phyloP scores from a whole-genome alignment of 1,284 basidiomycete genomes.

The Lentinus polychrous region DNA sequence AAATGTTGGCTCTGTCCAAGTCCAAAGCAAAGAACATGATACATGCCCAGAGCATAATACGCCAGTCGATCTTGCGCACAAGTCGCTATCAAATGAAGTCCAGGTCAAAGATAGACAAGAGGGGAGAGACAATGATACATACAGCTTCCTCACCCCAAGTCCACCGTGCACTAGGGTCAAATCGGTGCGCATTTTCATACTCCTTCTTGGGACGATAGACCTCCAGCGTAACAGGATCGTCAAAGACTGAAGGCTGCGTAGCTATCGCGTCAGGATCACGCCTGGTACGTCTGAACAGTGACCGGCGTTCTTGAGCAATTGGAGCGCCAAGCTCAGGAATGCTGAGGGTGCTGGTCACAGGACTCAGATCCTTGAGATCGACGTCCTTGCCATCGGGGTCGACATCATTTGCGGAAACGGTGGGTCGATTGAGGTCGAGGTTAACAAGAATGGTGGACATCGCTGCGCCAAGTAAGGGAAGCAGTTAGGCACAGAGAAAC shows the following conservation, averaged over 20 bases:
- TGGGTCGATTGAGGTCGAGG: not conserved
- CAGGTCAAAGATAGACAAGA: not conserved
- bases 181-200: constrained; percentile 61
- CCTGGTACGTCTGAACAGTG: constrained; percentile 21
- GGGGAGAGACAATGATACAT: constrained; percentile 11
- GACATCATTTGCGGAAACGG: not conserved
- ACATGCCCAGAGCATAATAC: constrained; percentile 59
- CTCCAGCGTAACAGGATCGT: constrained; percentile 43
- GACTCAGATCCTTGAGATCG: constrained; percentile 9
- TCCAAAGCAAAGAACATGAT: constrained; percentile 56
- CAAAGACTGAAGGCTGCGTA: constrained; percentile 31
- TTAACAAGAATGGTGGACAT: constrained; percentile 4
- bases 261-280: constrained; percentile 25
- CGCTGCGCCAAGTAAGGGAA: not conserved
- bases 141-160: constrained; percentile 61
- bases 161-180: constrained; percentile 64
- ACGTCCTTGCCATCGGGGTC: not conserved
- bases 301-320: constrained; percentile 12
- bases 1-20: constrained; percentile 51
- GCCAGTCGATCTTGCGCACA: constrained; percentile 54
- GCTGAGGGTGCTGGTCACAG: constrained; percentile 15
- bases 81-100: constrained; percentile 29
- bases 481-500: not conserved
- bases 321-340: constrained; percentile 22
- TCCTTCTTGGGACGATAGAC: constrained; percentile 49